Evolutionary conservation across 1,284 basidiomycete genomes (phyloP).

Genomic region (Tremellales sp.): DNA sequence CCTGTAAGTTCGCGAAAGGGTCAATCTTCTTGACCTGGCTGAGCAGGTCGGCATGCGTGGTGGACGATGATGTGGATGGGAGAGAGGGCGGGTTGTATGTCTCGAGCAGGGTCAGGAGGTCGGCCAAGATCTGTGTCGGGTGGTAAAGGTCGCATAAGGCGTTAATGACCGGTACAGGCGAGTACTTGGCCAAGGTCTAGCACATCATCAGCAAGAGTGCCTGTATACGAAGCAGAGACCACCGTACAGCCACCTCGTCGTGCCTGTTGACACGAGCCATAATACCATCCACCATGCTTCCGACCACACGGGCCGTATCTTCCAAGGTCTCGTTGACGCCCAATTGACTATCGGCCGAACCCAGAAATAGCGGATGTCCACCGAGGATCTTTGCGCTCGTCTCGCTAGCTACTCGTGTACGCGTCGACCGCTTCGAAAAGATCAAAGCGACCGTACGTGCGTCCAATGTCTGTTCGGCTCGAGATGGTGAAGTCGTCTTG

Average conservation of each 20-base stretch:
- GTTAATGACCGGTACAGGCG: constrained; percentile 89
- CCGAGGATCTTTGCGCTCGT: constrained; percentile 71
- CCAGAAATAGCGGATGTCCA: constrained; percentile 90
- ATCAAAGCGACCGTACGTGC: constrained; percentile 81
- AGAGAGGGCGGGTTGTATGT: constrained; percentile 28
- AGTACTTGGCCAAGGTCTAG: constrained; percentile 81
- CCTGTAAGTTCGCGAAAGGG: constrained; percentile 32
- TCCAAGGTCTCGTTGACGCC: constrained; percentile 88
- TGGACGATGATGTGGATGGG: neutral
- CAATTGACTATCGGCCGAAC: constrained; percentile 85
- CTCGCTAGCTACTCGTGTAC: constrained; percentile 86
- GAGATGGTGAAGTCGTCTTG: neutral
- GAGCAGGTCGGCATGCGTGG: constrained; percentile 2
- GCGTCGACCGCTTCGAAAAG: constrained; percentile 89
- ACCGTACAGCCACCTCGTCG: constrained; percentile 78
- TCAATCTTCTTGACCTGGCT: constrained; percentile 15
- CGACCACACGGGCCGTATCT: constrained; percentile 79
- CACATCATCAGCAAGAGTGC: neutral
- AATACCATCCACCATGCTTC: constrained; percentile 94
- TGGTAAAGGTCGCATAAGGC: constrained; percentile 95
- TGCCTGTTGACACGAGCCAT: constrained; percentile 94
- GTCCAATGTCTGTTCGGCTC: constrained; percentile 53
- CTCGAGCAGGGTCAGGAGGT: constrained; percentile 85
- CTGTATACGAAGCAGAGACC: neutral
- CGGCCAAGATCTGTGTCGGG: constrained; percentile 92